Evolutionary conservation across 2,329 filamentous ascomycete genomes (phyloP).

Genomic region (Grosmannia serpens): DNA sequence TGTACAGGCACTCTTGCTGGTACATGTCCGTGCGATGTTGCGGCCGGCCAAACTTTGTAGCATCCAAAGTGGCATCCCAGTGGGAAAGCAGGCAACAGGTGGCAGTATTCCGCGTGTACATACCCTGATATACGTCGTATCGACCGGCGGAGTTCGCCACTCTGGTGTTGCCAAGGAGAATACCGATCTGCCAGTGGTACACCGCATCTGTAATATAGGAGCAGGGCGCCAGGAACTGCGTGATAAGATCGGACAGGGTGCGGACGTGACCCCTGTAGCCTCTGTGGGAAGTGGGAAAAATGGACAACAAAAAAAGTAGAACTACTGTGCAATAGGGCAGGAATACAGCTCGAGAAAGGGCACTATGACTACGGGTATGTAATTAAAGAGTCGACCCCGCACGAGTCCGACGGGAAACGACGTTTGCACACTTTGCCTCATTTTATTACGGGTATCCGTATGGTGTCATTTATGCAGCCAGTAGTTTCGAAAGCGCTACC

Average conservation of each 20-base stretch:
- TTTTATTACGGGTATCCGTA: neutral
- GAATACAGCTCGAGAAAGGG: too few species aligned
- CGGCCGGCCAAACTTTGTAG: neutral
- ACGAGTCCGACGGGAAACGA: neutral
- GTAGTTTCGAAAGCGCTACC: too few species aligned
- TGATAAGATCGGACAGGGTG: neutral
- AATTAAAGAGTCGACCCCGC: neutral
- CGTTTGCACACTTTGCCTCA: neutral
- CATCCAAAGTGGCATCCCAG: neutral
- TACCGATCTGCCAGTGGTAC: neutral
- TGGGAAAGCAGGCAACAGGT: neutral
- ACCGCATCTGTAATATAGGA: neutral
- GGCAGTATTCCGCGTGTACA: neutral
- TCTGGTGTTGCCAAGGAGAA: neutral
- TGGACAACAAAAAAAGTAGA: neutral
- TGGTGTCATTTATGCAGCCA: neutral
- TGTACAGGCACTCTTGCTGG: neutral
- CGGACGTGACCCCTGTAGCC: too few species aligned
- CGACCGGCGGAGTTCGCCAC: neutral
- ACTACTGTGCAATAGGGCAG: too few species aligned
- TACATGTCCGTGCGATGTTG: neutral
- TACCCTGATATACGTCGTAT: neutral
- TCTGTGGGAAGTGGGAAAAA: neutral
- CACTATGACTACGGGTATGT: too few species aligned
- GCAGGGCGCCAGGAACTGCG: neutral